A percentile compares a stretch with the other conserved stretches of the same genome.
Conservation (phyloP, 2,329 filamentous ascomycete species). For the Trichophaea hybrida region DNA sequence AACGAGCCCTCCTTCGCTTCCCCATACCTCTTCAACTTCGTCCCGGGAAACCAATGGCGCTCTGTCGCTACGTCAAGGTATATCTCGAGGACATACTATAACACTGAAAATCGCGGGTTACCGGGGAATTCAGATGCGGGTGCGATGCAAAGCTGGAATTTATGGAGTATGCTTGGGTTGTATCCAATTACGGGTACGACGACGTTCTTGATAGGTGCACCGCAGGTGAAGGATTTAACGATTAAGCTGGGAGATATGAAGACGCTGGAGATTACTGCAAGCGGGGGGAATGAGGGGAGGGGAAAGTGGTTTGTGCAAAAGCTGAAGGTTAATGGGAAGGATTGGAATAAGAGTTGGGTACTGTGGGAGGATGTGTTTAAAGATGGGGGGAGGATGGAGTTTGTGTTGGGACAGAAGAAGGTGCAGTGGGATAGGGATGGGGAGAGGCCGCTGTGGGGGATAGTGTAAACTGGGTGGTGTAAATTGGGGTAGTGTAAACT, state of each 20-base stretch:
- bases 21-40: slow-evolving; percentile 56
- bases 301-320: slow-evolving; percentile 47
- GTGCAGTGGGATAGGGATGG: slow-evolving; percentile 43
- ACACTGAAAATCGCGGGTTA: slow-evolving; percentile 41
- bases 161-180: slow-evolving; percentile 55
- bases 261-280: slow-evolving; percentile 34
- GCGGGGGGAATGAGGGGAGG: slow-evolving; percentile 35
- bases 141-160: slow-evolving; percentile 55
- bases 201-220: slow-evolving; percentile 50
- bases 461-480: too few relatives aligned
- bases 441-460: slow-evolving; percentile 35
- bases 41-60: slow-evolving; percentile 44
- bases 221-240: slow-evolving; percentile 47
- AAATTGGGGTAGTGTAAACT: too few relatives aligned
- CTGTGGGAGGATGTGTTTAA: slow-evolving; percentile 52
- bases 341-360: slow-evolving; percentile 51
- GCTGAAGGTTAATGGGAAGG: slow-evolving; percentile 48
- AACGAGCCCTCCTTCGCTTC: slow-evolving; percentile 55
- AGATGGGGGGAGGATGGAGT: slow-evolving; percentile 48
- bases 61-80: slow-evolving; percentile 44
- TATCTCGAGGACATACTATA: slow-evolving; percentile 47
- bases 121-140: slow-evolving; percentile 59
- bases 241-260: slow-evolving; percentile 44
- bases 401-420: slow-evolving; percentile 43
- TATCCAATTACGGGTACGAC: slow-evolving; percentile 56